Conservation (phyloP, 2,329 filamentous ascomycete species). For the Davidsoniella neocaledoniae region DNA sequence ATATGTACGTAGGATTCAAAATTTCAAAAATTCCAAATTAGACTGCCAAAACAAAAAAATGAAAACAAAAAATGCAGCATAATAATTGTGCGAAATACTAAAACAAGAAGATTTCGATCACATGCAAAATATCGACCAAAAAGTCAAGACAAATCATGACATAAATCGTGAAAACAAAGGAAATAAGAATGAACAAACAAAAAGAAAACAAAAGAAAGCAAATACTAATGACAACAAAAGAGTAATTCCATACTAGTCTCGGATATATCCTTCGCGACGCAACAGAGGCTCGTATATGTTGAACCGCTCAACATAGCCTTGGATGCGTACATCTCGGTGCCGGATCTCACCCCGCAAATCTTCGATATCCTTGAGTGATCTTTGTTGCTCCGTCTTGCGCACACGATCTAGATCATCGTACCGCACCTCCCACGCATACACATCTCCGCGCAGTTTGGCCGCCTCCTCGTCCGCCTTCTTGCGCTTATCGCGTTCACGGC, state of each 20-base stretch:
- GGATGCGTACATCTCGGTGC: slow-evolving; percentile 9
- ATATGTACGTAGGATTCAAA: no score
- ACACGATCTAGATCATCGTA: slow-evolving; percentile 13
- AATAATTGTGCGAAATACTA: not conserved
- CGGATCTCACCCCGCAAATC: slow-evolving; percentile 12
- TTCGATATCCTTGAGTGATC: not conserved
- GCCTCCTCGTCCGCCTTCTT: not conserved
- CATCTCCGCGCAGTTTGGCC: not conserved
- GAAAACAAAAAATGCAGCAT: not conserved
- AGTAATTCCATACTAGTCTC: not conserved
- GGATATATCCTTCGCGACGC: slow-evolving; percentile 14
- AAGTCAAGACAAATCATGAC: not conserved
- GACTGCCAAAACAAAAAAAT: no score
- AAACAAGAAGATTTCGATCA: not conserved
- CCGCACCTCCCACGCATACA: slow-evolving; percentile 11
- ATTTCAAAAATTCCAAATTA: no score
- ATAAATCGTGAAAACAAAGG: not conserved
- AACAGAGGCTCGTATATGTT: slow-evolving; percentile 15
- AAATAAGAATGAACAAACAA: not conserved
- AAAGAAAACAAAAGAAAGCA: not conserved
- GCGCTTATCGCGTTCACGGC: not conserved
- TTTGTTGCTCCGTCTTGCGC: slow-evolving; percentile 10
- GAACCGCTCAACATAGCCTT: slow-evolving; percentile 13
- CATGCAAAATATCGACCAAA: not conserved
- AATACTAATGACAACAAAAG: not conserved